Base-by-base conservation (phyloP, 768 basidiomycete species). In the Boletus subcaerulescens region DNA sequence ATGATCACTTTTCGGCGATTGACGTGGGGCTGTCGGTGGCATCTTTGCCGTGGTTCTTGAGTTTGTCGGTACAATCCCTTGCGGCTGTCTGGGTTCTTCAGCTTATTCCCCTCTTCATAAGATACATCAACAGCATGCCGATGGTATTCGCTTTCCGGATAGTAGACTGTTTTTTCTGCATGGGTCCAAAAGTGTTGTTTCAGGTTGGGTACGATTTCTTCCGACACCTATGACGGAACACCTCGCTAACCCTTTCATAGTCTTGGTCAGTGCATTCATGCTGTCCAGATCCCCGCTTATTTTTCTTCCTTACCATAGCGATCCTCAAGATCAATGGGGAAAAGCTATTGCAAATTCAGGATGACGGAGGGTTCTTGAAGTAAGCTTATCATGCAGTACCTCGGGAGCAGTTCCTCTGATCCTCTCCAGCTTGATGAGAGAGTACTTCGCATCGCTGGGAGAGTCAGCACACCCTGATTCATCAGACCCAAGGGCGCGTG, bases 301-400 rank as follows among this genome's bases (percentile, higher is more conserved):
- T 18, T 32, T n/a, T n/a, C 13, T 38, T 46, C 14, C 26, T 32
- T 24, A n/a, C 24, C 49, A 20, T 55, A 91, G 97, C 97, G 14
- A 96, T 98, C 39, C 81, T 99, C 47, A 98, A 98, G 74, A 95
- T 98, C 69, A 99, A 99, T 58, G 94, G 95, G 1, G 92, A 96
- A 59, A 85, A 89, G 55, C 75, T 99, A 17, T 77, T 99, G 13
- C 83, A 94, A 65, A 87, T 97, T 20, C 94, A 97, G 60, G 97
- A 99, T 68, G 97, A 99, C 60, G 97, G 97, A 7, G 88, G 88
- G 47, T 98, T 99, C 74, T 86, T 98, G 70, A 91, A 91, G 93
- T 94, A 65, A 47, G 83, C 68, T 32, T 44, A 18, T 26, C 11
- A 38, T 7, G n/a, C 31, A 50, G 12, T 36, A 32, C 35, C 18